Conservation (phyloP, 768 basidiomycete genomes). For the Fibroporia radiculosa region DNA sequence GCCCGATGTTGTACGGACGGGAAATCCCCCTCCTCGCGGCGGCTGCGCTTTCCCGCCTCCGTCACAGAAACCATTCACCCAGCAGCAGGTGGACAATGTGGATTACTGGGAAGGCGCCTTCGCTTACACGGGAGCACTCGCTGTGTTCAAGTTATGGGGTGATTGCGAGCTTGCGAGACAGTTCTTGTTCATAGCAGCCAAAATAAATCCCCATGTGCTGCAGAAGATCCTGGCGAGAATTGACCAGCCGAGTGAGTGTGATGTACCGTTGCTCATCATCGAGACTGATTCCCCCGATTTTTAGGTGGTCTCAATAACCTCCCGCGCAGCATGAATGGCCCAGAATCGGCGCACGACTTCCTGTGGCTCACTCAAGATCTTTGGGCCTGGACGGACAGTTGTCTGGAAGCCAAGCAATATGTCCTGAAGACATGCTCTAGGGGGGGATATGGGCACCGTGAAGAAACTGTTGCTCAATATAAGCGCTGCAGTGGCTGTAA, state of each 20-base stretch:
- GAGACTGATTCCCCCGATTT: not conserved
- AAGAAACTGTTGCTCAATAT: constrained; percentile 28
- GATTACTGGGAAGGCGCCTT: constrained; percentile 8
- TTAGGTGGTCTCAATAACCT: constrained; percentile 24
- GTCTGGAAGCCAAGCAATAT: constrained; percentile 23
- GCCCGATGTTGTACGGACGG: constrained; percentile 11
- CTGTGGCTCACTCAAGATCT: constrained; percentile 36
- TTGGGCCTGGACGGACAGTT: constrained; percentile 36
- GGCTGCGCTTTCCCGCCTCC: constrained; percentile 14
- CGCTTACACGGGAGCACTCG: constrained; percentile 33
- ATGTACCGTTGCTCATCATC: not conserved
- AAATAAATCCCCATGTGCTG: constrained; percentile 27
- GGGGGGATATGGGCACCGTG: constrained; percentile 23
- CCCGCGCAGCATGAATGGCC: constrained; percentile 26
- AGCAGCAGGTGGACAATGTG: constrained; percentile 5
- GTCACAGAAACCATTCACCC: constrained; percentile 10
- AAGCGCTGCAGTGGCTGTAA: constrained; percentile 34
- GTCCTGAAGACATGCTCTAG: constrained; percentile 30
- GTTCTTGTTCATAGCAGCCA: constrained; percentile 31
- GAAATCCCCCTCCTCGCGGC: constrained; percentile 11
- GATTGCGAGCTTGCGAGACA: constrained; percentile 31
- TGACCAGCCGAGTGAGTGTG: constrained; percentile 27
- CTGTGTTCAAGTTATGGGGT: constrained; percentile 34
- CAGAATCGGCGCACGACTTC: constrained; percentile 40
- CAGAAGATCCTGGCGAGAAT: constrained; percentile 32